Conservation (phyloP, 345 rosid species). For the Luvunga scandens region DNA sequence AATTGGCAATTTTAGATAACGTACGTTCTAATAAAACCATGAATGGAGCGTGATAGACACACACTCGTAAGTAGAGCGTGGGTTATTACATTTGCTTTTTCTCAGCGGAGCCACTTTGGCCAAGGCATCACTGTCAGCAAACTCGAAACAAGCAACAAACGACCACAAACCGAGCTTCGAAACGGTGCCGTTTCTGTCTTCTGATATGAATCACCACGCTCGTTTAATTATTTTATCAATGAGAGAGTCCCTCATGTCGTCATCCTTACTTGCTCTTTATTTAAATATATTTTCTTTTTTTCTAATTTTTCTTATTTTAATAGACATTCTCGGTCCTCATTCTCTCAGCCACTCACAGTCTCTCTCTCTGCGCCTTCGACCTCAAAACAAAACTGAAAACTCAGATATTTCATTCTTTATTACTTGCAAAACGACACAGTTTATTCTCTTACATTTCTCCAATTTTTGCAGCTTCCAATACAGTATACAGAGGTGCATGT, state of each 20-base stretch:
- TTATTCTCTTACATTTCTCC: slow-evolving; percentile 14
- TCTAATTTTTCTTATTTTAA: not conserved
- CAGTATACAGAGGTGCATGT: not conserved
- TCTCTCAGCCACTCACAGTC: slow-evolving; percentile 6
- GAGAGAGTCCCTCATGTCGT: not conserved
- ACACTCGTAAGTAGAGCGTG: slow-evolving; percentile 4
- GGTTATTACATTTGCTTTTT: not conserved
- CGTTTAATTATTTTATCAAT: not conserved
- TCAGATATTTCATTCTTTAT: not conserved
- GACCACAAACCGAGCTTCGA: not conserved
- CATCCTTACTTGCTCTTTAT: not conserved
- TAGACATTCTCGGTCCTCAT: not conserved
- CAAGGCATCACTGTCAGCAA: slow-evolving; percentile 12
- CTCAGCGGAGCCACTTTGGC: slow-evolving; percentile 5
- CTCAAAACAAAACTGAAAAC: not conserved
- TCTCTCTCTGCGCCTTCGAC: not conserved
- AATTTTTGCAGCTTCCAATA: not conserved
- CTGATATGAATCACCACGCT: not conserved
- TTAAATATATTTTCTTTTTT: not conserved
- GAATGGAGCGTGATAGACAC: not conserved
- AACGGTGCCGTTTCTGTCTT: slow-evolving; percentile 19
- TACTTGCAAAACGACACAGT: not conserved
- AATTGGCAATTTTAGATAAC: too few relatives aligned
- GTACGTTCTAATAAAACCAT: too few relatives aligned
- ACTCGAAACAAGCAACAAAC: slow-evolving; percentile 13